Evolutionary conservation across 768 basidiomycete genomes (phyloP).

Genomic region (Podaxis carcinomalis): DNA sequence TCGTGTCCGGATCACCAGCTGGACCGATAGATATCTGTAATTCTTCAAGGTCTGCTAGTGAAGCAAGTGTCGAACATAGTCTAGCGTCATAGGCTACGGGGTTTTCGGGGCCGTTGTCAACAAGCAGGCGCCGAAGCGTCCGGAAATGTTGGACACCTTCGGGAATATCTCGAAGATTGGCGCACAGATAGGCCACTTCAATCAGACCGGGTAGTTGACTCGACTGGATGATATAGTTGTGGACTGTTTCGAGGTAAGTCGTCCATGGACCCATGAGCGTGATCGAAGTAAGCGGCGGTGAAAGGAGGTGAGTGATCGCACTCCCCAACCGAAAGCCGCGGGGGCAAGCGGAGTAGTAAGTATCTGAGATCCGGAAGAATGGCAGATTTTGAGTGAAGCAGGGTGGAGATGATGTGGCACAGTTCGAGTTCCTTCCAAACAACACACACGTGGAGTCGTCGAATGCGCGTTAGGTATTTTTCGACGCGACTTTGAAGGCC

Average conservation of each 20-base stretch:
- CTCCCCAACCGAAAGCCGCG: background rate
- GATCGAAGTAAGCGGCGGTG: background rate
- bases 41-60: background rate
- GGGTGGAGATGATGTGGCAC: background rate
- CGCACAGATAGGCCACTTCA: background rate
- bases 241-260: background rate
- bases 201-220: background rate
- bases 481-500: background rate
- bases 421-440: background rate
- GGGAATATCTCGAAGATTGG: background rate
- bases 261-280: background rate
- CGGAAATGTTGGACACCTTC: background rate
- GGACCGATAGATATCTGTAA: background rate
- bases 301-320: background rate
- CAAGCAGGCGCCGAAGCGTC: background rate
- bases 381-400: background rate
- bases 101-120: background rate
- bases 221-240: background rate
- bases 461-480: background rate
- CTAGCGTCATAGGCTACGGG: background rate
- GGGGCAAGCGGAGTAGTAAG: background rate
- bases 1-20: background rate
- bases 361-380: background rate
- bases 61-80: background rate
- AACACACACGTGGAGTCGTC: background rate